Conservation (phyloP, 331 rosid species). For the Malus hybrid region DNA sequence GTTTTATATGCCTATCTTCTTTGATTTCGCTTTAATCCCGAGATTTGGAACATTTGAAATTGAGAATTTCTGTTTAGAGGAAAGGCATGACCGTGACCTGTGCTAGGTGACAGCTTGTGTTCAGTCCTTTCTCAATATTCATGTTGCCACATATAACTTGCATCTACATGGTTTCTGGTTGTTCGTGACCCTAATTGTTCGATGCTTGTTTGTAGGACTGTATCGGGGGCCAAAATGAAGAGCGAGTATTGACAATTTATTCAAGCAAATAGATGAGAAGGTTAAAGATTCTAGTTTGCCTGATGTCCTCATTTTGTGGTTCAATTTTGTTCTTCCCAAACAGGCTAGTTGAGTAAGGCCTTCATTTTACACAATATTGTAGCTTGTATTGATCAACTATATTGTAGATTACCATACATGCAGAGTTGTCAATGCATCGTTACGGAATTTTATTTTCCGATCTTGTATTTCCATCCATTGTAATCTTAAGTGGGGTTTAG, state of each 20-base stretch:
- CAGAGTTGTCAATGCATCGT: constrained; percentile 24
- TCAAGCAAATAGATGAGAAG: constrained; percentile 51
- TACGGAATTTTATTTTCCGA: neutral
- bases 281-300: constrained; percentile 4
- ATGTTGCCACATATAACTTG: neutral
- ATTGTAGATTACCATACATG: constrained; percentile 40
- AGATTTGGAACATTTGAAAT: too few relatives aligned
- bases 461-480: neutral
- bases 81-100: too few relatives aligned
- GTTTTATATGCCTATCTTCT: too few relatives aligned
- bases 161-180: neutral
- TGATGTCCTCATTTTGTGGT: constrained; percentile 24
- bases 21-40: too few relatives aligned
- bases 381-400: constrained; percentile 25
- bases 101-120: too few relatives aligned
- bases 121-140: too few relatives aligned
- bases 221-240: constrained; percentile 70
- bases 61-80: too few relatives aligned
- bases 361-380: constrained; percentile 29
- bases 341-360: constrained; percentile 38
- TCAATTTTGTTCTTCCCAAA: constrained; percentile 58
- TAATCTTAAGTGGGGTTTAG: neutral
- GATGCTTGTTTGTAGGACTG: constrained; percentile 35
- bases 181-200: constrained; percentile 2
- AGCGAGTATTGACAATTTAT: constrained; percentile 71